These are phyloP conservation scores for Globisporangium splendens DNA, from an alignment of 352 stramenopile species.

Conservation along the genomic window DNA sequence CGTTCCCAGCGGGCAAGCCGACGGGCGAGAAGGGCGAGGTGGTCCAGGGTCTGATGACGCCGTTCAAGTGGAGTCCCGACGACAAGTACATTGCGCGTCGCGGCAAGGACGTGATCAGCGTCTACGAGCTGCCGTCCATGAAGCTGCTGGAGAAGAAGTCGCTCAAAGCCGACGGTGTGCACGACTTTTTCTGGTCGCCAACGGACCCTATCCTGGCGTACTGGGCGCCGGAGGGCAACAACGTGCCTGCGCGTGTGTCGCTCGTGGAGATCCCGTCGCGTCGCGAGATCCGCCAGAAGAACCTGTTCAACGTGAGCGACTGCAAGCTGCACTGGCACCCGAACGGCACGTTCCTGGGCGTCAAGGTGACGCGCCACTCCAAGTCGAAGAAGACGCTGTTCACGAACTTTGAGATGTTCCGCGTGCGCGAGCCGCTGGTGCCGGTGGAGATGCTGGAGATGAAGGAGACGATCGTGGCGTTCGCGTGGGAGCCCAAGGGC, in stretches of 20 bases:
- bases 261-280: slow-evolving; percentile 95
- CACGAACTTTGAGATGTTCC: slow-evolving; percentile 99
- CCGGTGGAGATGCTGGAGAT: slow-evolving; percentile 98
- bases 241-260: slow-evolving; percentile 95
- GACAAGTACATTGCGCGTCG: slow-evolving; percentile 95
- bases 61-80: slow-evolving; percentile 96
- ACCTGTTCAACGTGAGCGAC: slow-evolving; percentile 97
- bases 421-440: slow-evolving; percentile 92
- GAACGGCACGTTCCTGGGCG: slow-evolving; percentile 93
- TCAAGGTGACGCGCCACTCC: slow-evolving; percentile 86
- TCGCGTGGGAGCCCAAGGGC: slow-evolving; percentile 96
- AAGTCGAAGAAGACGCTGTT: slow-evolving; percentile 98
- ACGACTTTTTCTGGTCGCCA: slow-evolving; percentile 98
- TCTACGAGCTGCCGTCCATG: slow-evolving; percentile 97
- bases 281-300: slow-evolving; percentile 96
- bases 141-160: slow-evolving; percentile 98
- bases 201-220: slow-evolving; percentile 94
- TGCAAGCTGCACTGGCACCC: slow-evolving; percentile 95
- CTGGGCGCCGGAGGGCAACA: slow-evolving; percentile 95
- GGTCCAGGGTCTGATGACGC: slow-evolving; percentile 76
- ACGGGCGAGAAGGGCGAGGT: slow-evolving; percentile 69
- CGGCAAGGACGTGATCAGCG: slow-evolving; percentile 88
- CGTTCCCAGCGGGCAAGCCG: slow-evolving; percentile 79
- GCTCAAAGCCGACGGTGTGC: slow-evolving; percentile 91
- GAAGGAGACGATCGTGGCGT: slow-evolving; percentile 94